phyloP scores from a whole-genome alignment of 495 filamentous ascomycete species.

The Glarea lozoyensis region DNA sequence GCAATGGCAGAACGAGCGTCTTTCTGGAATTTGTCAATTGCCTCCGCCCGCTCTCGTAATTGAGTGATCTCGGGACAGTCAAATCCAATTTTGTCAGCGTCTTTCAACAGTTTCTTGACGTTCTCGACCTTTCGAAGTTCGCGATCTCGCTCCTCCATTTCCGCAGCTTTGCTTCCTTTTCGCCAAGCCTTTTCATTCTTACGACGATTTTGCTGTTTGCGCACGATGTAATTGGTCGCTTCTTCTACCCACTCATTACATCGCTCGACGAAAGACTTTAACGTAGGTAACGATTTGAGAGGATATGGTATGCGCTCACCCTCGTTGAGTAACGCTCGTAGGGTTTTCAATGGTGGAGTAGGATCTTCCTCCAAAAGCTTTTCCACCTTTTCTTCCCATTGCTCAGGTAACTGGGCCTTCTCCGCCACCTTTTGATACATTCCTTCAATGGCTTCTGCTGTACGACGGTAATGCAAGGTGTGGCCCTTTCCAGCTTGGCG shows the following conservation, averaged over 20 bases:
- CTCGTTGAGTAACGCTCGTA: constrained; percentile 80
- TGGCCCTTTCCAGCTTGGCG: constrained; percentile 55
- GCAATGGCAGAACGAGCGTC: constrained; percentile 63
- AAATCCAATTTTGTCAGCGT: constrained; percentile 84
- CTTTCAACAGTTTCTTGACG: constrained; percentile 72
- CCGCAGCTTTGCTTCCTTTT: constrained; percentile 60
- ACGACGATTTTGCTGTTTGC: constrained; percentile 95
- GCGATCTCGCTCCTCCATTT: constrained; percentile 80
- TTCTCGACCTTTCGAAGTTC: constrained; percentile 88
- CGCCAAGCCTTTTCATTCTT: constrained; percentile 93
- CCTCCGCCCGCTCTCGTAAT: constrained; percentile 77
- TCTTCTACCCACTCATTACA: constrained; percentile 99
- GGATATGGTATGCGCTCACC: constrained; percentile 97
- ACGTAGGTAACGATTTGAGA: constrained; percentile 69
- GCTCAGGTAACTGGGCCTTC: constrained; percentile 75
- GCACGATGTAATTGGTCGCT: constrained; percentile 91
- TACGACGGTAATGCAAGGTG: constrained; percentile 63
- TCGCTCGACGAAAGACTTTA: constrained; percentile 84
- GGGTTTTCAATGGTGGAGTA: constrained; percentile 74
- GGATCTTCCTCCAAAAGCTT: constrained; percentile 73
- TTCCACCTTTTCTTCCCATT: constrained; percentile 86
- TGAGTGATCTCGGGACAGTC: constrained; percentile 88
- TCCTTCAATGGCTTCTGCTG: constrained; percentile 56
- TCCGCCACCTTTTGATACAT: constrained; percentile 73
- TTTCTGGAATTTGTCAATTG: constrained; percentile 78